Evolutionary conservation across 2,329 filamentous ascomycete genomes (phyloP), one percentile per base, ranked within the genome.

Genomic region (Thermoascus crustaceus): DNA sequence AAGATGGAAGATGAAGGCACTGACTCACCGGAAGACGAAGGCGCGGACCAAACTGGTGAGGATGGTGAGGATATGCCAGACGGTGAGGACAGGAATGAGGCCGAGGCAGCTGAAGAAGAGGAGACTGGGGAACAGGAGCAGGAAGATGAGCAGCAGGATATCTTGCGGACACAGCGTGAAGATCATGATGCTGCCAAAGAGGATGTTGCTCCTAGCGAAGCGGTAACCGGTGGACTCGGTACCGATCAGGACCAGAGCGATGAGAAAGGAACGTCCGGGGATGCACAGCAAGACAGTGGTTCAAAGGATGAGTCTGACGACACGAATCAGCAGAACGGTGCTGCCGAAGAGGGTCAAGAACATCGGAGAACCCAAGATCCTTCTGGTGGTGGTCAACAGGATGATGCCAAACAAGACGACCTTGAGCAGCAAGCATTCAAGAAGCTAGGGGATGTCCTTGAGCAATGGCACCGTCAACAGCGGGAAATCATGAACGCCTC

Each of bases 381-480:
- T 24, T 42, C 47, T 3, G 61, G 59, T 25, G 62, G 59, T 25
- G n/a, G n/a, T n/a, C n/a, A n/a, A n/a, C 53, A 45, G 7, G 54
- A 61, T 18, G 56, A 64, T 32, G 48, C 49, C 14, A 49, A 49
- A 23, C 49, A 54, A 5, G 51, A 61, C 26, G 59, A 63, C 32
- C 58, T 60, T 42, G 58, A 75, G 34, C 66, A 69, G 30, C 78
- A 91, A 47, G 84, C 87, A 1, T 94, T 95, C 71, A 91, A 91
- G 65, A 93, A 94, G 54, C 75, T 98, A 19, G 91, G 91, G 14
- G 87, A 98, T 64, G 82, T 86, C 4, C 71, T 98, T 20, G 88
- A 96, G 58, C 78, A 82, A 49, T 98, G 88, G 85, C 88, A 96
- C 59, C 77, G 85, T 39, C 85, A 87, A 53, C 85, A 93, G 51